Evolutionary conservation across 139 green algal genomes (phyloP).

Genomic region (Ostreobium quekettii): DNA sequence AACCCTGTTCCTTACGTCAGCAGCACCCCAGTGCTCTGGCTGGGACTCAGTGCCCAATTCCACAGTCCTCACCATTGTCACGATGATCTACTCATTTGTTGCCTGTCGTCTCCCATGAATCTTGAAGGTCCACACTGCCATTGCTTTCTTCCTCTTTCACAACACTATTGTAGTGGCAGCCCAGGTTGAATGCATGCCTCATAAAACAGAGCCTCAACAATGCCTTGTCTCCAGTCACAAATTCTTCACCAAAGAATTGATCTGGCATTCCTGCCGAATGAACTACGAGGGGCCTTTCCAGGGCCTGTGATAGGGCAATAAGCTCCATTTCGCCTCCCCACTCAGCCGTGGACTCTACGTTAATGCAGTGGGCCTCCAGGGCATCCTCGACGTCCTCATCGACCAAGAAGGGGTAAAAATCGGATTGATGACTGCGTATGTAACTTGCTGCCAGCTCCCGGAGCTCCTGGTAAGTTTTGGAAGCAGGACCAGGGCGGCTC

Average conservation of each 20-base stretch:
- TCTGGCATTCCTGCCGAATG: conserved; percentile 7
- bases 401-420: conserved; percentile 10
- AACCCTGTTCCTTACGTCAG: too few species aligned
- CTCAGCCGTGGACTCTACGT: conserved; percentile 8
- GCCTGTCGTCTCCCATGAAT: too few species aligned
- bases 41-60: too few species aligned
- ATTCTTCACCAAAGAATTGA: background rate
- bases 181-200: conserved; percentile 10
- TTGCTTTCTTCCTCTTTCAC: background rate
- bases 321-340: conserved; percentile 17
- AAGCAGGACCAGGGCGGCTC: background rate
- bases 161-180: conserved; percentile 19
- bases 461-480: conserved; percentile 3
- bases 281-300: conserved; percentile 7
- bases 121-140: too few species aligned
- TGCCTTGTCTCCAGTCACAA: background rate
- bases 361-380: background rate
- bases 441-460: background rate
- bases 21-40: too few species aligned
- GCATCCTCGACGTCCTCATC: background rate
- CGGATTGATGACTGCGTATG: background rate
- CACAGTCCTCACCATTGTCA: too few species aligned
- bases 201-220: conserved; percentile 11
- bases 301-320: background rate
- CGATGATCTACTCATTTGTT: too few species aligned